Evolutionary conservation across 768 basidiomycete genomes (phyloP), one percentile per base, ranked within the genome.

Genomic region (Crassisporium funariophilum): DNA sequence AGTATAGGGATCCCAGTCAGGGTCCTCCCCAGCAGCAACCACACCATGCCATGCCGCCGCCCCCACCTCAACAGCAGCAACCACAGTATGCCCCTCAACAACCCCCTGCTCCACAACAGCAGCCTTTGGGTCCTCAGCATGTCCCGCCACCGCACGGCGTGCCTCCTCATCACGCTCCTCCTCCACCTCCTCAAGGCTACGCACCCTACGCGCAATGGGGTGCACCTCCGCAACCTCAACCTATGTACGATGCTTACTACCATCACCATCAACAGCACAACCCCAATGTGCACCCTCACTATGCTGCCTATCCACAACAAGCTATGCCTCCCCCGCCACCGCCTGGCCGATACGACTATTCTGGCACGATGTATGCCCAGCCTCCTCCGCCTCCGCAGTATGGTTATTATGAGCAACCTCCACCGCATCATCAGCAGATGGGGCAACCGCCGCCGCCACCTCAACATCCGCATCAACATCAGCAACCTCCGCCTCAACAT

Each of bases 211-310:
- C 57, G 5, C 60, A 61, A 45, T 56, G 58, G 53, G 57, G 53
- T 40, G 52, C 50, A 7, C 59, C 55, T 3, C 63, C 60, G 6
- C 61, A 55, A 17, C 29, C 29, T n/a, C 63, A 57, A 27, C 55
- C 58, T 11, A 52, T 56, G 2, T 66, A 70, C 36, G 60, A 63
- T 33, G 64, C 65, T 5, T 65, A 66, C 33, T 61, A 65, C 35
- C 66, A 65, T 35, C 63, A 61, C 27, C 61, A 60, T 24, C 62
- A 56, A 5, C 57, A 53, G n/a, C 57, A 53, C 41, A 42, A 13
- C 45, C 41, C 25, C 51, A 52, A 15, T 29, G 52, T 46, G 38
- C 58, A 50, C 15, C 59, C 52, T 2, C 59, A 58, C 7, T 57
- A 60, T 45, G 42, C 53, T 5, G 45, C 51, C n/a, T 57, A 60